phyloP scores from a whole-genome alignment of 1,284 basidiomycete species.

The Sanghuangporus baumii region DNA sequence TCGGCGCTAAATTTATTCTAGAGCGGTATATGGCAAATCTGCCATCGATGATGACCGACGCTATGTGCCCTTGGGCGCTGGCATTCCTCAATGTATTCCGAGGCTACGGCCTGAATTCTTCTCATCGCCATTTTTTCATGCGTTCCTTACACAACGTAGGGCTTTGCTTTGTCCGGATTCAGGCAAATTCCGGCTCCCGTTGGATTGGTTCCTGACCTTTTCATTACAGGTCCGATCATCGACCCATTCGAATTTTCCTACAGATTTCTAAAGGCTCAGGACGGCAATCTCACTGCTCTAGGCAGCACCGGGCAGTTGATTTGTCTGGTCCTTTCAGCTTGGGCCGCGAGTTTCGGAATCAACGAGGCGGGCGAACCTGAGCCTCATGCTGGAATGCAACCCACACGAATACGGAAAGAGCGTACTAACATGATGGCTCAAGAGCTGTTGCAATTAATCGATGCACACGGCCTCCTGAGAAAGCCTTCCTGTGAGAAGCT shows the following conservation, averaged over 20 bases:
- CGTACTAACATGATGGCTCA: conserved; percentile 54
- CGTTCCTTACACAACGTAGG: conserved; percentile 78
- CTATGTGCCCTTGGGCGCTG: neutral
- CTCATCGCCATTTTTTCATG: conserved; percentile 73
- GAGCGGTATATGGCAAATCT: conserved; percentile 38
- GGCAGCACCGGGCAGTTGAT: conserved; percentile 58
- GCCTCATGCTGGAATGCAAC: conserved; percentile 29
- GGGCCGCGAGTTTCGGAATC: conserved; percentile 83
- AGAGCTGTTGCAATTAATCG: conserved; percentile 73
- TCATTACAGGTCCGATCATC: conserved; percentile 56
- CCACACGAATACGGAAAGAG: conserved; percentile 34
- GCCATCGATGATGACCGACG: conserved; percentile 40
- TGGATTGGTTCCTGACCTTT: conserved; percentile 21
- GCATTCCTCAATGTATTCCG: conserved; percentile 46
- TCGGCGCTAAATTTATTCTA: conserved; percentile 19
- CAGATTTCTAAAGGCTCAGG: conserved; percentile 56
- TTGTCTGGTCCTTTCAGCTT: conserved; percentile 68
- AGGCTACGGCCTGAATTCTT: conserved; percentile 75
- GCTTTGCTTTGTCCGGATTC: conserved; percentile 16
- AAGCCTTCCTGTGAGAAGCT: conserved; percentile 54
- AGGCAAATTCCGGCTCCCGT: conserved; percentile 9
- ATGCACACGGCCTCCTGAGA: conserved; percentile 72
- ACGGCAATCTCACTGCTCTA: conserved; percentile 51
- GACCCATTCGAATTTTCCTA: conserved; percentile 71
- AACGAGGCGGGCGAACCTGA: conserved; percentile 63